Percentiles rank a stretch among this genome's conserved stretches.
Evolutionary conservation across 495 filamentous ascomycete genomes (phyloP).

Genomic region (Aspergillus carlsbadensis): DNA sequence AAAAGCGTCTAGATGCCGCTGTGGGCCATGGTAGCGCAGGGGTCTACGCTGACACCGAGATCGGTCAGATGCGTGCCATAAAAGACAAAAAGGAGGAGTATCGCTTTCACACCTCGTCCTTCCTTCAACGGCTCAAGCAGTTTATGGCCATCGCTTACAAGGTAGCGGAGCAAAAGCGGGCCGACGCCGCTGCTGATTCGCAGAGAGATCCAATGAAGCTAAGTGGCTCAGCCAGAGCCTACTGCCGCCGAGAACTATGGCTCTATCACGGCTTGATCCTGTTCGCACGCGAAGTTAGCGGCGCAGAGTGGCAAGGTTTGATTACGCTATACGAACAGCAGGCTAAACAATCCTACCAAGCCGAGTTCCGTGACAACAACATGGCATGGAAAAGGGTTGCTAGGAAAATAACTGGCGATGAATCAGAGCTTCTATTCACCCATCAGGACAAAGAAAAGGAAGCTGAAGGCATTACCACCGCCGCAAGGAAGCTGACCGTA

Average conservation of each 20-base stretch:
- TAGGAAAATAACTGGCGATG: constrained; percentile 77
- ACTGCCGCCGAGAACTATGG: constrained; percentile 65
- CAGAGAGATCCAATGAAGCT: constrained; percentile 45
- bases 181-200: constrained; percentile 49
- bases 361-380: constrained; percentile 77
- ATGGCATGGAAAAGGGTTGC: constrained; percentile 80
- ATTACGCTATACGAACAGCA: constrained; percentile 77
- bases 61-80: constrained; percentile 88
- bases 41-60: constrained; percentile 71
- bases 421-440: constrained; percentile 84
- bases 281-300: constrained; percentile 80
- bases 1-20: constrained; percentile 46
- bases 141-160: constrained; percentile 81
- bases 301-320: constrained; percentile 73
- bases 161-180: constrained; percentile 65
- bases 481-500: constrained; percentile 88
- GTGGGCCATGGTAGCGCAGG: constrained; percentile 53
- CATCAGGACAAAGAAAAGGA: constrained; percentile 79
- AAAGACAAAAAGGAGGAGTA: constrained; percentile 92
- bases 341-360: constrained; percentile 72
- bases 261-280: constrained; percentile 80
- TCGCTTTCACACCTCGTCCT: constrained; percentile 63
- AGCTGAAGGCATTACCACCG: constrained; percentile 63
- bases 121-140: constrained; percentile 73
- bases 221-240: constrained; percentile 49